phyloP scores from a whole-genome alignment of 2,329 filamentous ascomycete genomes.

The Penicillium sp. region DNA sequence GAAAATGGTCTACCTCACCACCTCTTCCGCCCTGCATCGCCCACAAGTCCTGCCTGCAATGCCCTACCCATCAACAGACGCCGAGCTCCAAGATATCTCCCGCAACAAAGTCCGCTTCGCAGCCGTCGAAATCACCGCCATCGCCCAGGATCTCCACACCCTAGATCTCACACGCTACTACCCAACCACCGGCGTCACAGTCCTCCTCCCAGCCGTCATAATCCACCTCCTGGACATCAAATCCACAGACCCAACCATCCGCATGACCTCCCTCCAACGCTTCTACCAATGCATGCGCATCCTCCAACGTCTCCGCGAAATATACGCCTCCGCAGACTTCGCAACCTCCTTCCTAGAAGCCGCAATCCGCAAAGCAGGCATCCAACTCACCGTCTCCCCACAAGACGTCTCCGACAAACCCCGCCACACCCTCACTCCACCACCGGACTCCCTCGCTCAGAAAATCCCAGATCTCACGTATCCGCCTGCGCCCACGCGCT shows the following conservation, averaged over 20 bases:
- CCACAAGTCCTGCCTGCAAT: constrained; percentile 84
- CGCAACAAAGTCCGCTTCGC: constrained; percentile 80
- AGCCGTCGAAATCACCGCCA: constrained; percentile 80
- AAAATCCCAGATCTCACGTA: constrained; percentile 44
- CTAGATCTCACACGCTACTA: constrained; percentile 75
- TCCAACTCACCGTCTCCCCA: constrained; percentile 62
- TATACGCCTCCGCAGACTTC: constrained; percentile 92
- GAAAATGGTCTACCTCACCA: constrained; percentile 93
- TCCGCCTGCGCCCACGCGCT: constrained; percentile 24
- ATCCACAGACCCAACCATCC: constrained; percentile 70
- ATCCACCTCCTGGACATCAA: constrained; percentile 94
- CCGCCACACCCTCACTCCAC: constrained; percentile 41
- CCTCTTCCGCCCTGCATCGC: constrained; percentile 84
- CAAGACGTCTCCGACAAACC: constrained; percentile 30
- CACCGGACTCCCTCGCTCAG: constrained; percentile 43
- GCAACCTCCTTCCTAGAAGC: constrained; percentile 94
- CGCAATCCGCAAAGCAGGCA: constrained; percentile 82
- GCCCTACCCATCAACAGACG: constrained; percentile 57
- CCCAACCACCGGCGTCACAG: constrained; percentile 87
- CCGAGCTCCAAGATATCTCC: constrained; percentile 78
- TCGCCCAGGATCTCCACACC: constrained; percentile 74
- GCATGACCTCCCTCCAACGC: constrained; percentile 72
- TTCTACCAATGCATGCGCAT: constrained; percentile 93
- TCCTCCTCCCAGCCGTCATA: constrained; percentile 88
- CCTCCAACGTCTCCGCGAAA: constrained; percentile 81